These are phyloP conservation scores for Lipomyces orientalis DNA, from an alignment of 805 yeast species.

Conservation along the genomic window DNA sequence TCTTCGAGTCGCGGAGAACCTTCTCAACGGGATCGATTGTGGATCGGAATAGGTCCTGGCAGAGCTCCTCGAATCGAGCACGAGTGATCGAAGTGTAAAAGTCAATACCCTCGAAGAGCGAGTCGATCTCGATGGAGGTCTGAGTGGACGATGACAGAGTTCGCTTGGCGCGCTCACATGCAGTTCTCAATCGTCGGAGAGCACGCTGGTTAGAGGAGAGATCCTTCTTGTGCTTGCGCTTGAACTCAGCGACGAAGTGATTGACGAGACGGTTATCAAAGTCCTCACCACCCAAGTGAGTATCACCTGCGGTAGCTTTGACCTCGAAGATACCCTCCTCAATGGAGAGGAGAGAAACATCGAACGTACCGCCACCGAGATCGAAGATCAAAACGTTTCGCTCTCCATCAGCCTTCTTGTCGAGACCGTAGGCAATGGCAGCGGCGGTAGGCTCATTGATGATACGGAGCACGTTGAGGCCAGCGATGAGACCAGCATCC, in stretches of 20 bases:
- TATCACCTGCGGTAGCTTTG: conserved; percentile 91
- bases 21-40: conserved; percentile 95
- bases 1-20: conserved; percentile 89
- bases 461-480: conserved; percentile 91
- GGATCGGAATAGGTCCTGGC: conserved; percentile 92
- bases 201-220: conserved; percentile 93
- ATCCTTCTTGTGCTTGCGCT: conserved; percentile 97
- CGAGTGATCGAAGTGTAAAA: conserved; percentile 95
- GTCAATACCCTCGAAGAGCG: conserved; percentile 92
- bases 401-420: conserved; percentile 68
- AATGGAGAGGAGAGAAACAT: conserved; percentile 89
- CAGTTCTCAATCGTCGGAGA: conserved; percentile 96
- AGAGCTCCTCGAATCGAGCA: conserved; percentile 96
- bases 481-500: conserved; percentile 97
- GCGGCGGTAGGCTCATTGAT: conserved; percentile 99
- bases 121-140: conserved; percentile 93
- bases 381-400: conserved; percentile 91
- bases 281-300: conserved; percentile 98
- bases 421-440: conserved; percentile 97
- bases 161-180: conserved; percentile 99
- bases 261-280: conserved; percentile 95
- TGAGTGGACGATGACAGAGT: conserved; percentile 95
- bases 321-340: conserved; percentile 97
- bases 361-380: conserved; percentile 99
- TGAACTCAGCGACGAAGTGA: conserved; percentile 93